Evolutionary conservation across 2,329 filamentous ascomycete genomes (phyloP).

Genomic region (Anisogramma anomala): DNA sequence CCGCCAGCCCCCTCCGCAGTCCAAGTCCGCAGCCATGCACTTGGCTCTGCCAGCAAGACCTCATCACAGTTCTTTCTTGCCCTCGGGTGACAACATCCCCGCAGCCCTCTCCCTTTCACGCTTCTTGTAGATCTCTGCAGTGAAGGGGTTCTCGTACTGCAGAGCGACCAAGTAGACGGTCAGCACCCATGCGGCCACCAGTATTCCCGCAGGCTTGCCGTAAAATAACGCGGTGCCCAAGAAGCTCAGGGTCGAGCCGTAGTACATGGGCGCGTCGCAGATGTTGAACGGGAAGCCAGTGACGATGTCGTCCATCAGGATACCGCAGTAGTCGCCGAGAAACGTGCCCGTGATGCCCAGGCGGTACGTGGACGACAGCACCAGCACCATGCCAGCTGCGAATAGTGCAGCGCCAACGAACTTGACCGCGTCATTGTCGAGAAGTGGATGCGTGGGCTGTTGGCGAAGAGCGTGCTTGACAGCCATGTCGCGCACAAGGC

Average conservation of each 20-base stretch:
- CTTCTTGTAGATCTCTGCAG: constrained; percentile 83
- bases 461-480: constrained; percentile 74
- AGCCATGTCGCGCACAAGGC: constrained; percentile 75
- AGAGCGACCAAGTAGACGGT: constrained; percentile 71
- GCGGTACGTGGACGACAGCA: constrained; percentile 79
- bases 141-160: constrained; percentile 88
- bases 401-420: constrained; percentile 62
- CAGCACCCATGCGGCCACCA: constrained; percentile 65
- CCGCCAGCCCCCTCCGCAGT: not conserved
- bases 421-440: constrained; percentile 48
- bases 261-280: constrained; percentile 88
- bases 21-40: not conserved
- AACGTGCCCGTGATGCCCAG: constrained; percentile 94
- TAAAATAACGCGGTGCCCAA: constrained; percentile 74
- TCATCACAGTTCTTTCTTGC: constrained; percentile 41
- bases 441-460: constrained; percentile 62
- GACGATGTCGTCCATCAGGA: constrained; percentile 90
- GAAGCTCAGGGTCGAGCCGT: constrained; percentile 86
- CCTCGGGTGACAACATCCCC: constrained; percentile 24
- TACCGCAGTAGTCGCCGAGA: constrained; percentile 96
- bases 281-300: constrained; percentile 95
- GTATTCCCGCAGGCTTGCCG: constrained; percentile 75
- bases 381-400: constrained; percentile 66
- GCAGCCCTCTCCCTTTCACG: constrained; percentile 47
- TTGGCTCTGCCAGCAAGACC: not conserved